Base-by-base conservation (phyloP, 805 yeast genomes). In the Debaryomyces hansenii region DNA sequence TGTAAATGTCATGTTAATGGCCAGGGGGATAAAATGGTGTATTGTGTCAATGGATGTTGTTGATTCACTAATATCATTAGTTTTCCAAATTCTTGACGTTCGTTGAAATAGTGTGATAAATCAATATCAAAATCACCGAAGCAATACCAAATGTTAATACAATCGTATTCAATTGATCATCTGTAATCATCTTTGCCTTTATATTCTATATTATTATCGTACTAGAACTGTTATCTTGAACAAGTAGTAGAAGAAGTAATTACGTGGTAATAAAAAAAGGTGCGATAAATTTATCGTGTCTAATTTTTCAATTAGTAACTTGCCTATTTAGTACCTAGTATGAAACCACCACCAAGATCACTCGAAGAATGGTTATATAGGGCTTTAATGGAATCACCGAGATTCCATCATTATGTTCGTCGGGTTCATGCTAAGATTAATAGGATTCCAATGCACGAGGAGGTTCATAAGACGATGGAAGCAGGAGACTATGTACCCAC, bases 71-170 rank as follows among this genome's bases (percentile, higher is more conserved):
- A 9, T 24, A 24, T 24, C 27, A 24, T 24, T 16, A 16, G 18
- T 24, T 24, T 14, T 49, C 38, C 20, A 48, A 44, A 20, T 47
- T 52, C 38, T 62, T 64, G 41, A 62, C 54, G 48, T 82, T 82
- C 20, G 87, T 77, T 37, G 79, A 66, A 29, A 85, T 73, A 29
- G 84, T 77, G 53, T 90, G 94, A 67, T 85, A 91, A 3, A 85
- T 70, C 38, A 87, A 67, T 33, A 90, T 86, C 55, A 91, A 74
- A 2, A 82, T 76, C 64, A 90, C 77, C 51, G 94, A 82, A 5
- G 80, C 61, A 45, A 90, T 64, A 4, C 97, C 97, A 54, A 87
- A 84, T 10, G 81, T 66, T 39, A 88, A 76, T 42, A 88, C 95
- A 38, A 89, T 70, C 41, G 79, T 69, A 64, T 90, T 82, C 63